Evolutionary conservation across 78 protist species (phyloP).

Genomic region (Dictyostelium discoideum): dicty_2.7 NC_007091.3:2691001-2691500

Average conservation of each 20-base stretch:
- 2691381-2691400: conserved; percentile 31
- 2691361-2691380: conserved; percentile 20
- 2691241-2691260: background rate
- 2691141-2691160: background rate
- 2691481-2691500: conserved; percentile 77
- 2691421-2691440: background rate
- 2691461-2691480: conserved; percentile 64
- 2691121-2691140: conserved; percentile 4
- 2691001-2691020: conserved; percentile 20
- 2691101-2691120: conserved; percentile 19
- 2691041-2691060: conserved; percentile 32
- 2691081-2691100: conserved; percentile 46
- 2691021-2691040: conserved; percentile 47
- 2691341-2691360: background rate
- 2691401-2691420: conserved; percentile 22
- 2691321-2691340: background rate
- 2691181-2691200: conserved; percentile 7
- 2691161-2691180: conserved; percentile 20
- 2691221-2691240: background rate
- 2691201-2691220: conserved; percentile 6
- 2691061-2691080: conserved; percentile 54
- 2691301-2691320: background rate
- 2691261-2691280: background rate
- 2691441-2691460: conserved; percentile 25
- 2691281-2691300: background rate